Base-by-base conservation (phyloP, 2,329 filamentous ascomycete species). In the Rhynchosporium agropyri region DNA sequence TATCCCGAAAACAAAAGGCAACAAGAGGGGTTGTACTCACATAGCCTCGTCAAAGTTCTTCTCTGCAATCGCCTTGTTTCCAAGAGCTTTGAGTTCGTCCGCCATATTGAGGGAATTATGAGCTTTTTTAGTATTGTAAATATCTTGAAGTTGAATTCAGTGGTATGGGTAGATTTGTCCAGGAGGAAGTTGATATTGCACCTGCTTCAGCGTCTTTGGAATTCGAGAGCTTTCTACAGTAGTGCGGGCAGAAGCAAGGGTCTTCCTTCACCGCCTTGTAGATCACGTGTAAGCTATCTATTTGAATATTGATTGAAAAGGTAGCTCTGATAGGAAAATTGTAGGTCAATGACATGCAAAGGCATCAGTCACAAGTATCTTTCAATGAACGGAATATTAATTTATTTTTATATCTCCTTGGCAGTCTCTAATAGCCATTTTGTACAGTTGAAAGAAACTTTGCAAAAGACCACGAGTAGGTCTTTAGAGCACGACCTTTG, bases 41-140 rank as follows among this genome's bases (percentile, higher is more conserved):
- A 97, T 87, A 75, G 95, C 95, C 77, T 94, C 92, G 74, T 92
- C 85, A 77, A 97, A 99, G 79, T 98, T 92, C 85, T 98, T 98
- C 67, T 91, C 92, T 69, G 92, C 89, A 79, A 99, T 99, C 79
- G 96, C 93, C 83, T 96, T 96, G 84, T 99, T 99, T 82, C 94
- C 95, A 77, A 95, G 89, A 74, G 93, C 92, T 84, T 99, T 99
- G 74, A 99, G 87, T 85, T 94, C 85, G 77, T 89, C 86, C 71
- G 85, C 85, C 74, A 76, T 76, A 46, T 64, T 68, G n/a, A 45
- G 43, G 43, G 13, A n/a, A 3, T 45, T 15, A 2, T 29, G 28
- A 54, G 33, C 49, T 26, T 13, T 4, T 43, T 20, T 20, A 13
- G 3, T 31, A 45, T 53, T 1, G 26, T 45, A 36, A 6, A 12